Evolutionary conservation across 306 rosid genomes (phyloP), one percentile per base, ranked within the genome.

Genomic region (Pterocarpus macrocarpus): DNA sequence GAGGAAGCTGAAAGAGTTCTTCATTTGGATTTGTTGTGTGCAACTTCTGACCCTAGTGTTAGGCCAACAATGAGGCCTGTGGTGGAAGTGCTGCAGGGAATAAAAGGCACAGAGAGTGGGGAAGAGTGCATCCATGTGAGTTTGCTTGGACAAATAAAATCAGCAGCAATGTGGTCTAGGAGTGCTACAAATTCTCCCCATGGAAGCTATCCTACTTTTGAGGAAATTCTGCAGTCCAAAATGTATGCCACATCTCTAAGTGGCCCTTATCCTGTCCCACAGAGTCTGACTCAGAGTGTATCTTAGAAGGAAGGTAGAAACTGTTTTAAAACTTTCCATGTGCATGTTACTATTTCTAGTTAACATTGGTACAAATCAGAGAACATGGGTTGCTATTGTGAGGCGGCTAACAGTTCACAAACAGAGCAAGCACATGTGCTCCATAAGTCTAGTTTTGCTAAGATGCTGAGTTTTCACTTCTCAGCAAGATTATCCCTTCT

Each of bases 1-100:
- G 72, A 83, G 74, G 84, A 89, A 75, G 81, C 71, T 53, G 87
- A 85, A 81, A 89, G 38, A n/a, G 66, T 87, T 59, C 69, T 87
- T 45, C 80, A 71, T 43, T 82, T 89, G 69, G 92, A 91, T 36
- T 83, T 89, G 82, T 64, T 81, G 32, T 87, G 92, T 84, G 90
- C 87, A 62, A 71, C 85, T 81, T 67, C 75, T 6, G 95, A 90
- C 13, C 90, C 94, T 33, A 28, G 57, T 67, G 63, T 58, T 14
- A 87, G 98, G 82, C 93, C 93, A 65, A 87, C 89, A 55, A 94
- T 94, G 88, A 86, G 87, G 69, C 90, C 89, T 72, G 91, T 90
- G 50, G 81, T 87, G 79, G 85, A 88, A 65, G 59, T 84, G 8
- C 57, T 94, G 85, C 93, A 88, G 74, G 84, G 79, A 76, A 62